Evolutionary conservation across 805 yeast genomes (phyloP).

Genomic region (Kluyveromyces dobzhanskii): DNA sequence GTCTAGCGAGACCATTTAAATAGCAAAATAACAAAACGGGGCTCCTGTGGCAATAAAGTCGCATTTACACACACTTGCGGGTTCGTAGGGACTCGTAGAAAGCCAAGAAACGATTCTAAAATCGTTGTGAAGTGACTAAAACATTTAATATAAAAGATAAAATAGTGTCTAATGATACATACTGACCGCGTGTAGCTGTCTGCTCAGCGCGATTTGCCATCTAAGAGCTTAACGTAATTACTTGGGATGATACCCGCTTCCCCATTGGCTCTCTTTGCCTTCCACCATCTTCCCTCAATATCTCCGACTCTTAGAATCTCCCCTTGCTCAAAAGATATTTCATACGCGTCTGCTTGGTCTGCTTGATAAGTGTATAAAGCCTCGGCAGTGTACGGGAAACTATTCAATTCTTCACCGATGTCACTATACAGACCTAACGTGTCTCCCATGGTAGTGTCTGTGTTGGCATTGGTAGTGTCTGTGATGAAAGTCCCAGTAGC

Average conservation of each 20-base stretch:
- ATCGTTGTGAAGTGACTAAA: background rate
- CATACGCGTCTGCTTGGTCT: constrained; percentile 87
- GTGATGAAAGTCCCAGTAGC: constrained; percentile 19
- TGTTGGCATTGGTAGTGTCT: constrained; percentile 23
- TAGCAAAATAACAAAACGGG: no score
- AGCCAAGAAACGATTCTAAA: no score
- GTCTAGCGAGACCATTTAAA: no score
- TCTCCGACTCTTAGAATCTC: constrained; percentile 89
- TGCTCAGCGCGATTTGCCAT: constrained; percentile 12
- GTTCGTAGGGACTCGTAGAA: no score
- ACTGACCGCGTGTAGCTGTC: no score
- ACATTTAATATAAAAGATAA: background rate
- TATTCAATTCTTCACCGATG: constrained; percentile 24
- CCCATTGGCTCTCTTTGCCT: constrained; percentile 81
- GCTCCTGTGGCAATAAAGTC: no score
- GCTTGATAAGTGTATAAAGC: constrained; percentile 86
- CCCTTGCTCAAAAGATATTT: constrained; percentile 82
- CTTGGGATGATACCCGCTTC: constrained; percentile 96
- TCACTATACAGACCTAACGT: constrained; percentile 30
- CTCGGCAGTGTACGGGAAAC: constrained; percentile 74
- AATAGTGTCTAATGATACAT: constrained; percentile 2
- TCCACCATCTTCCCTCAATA: constrained; percentile 98
- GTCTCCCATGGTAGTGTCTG: constrained; percentile 30
- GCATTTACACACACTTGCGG: no score
- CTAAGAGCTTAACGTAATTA: constrained; percentile 76